Evolutionary conservation across 768 basidiomycete species (phyloP), one percentile per base, ranked within the genome.

Genomic region (Leccinum ochraceum): DNA sequence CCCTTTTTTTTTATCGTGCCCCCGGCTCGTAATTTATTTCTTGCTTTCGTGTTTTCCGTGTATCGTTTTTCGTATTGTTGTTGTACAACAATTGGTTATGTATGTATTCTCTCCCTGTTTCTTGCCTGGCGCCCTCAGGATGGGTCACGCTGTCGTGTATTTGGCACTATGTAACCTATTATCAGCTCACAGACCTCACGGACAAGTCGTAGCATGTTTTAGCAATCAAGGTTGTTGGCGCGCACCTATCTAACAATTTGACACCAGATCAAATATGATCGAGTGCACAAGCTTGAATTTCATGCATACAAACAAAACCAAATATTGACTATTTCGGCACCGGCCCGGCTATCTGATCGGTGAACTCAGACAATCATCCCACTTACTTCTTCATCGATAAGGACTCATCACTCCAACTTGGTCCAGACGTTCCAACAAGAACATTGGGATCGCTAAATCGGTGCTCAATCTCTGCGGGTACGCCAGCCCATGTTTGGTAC

Each of bases 151-250:
- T 49, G 52, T 67, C 48, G 30, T 68, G 62, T 72, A 72, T 68
- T 46, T 72, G 63, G 59, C 60, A 70, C 54, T 11, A 57, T 70
- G 70, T 70, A 70, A 65, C 54, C 57, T 65, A 69, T 65, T 68
- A 55, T 28, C 42, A 44, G 60, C 54, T 61, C 65, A 63, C 57
- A 36, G 20, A 22, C 20, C 20, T 28, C 49, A 60, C 17, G 58
- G 36, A 62, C 66, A 54, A 24, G 36, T 66, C 20, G 50, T 60
- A 61, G 46, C 48, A 22, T 50, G 13, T 61, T 50, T 54, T 49
- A 50, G 42, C 54, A 63, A 51, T 63, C 16, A 24, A 50, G n/a
- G 4, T 20, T 10, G 28, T 53, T 61, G 59, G 16, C 17, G 10
- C 6, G n/a, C 26, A 34, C 11, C 34, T 13, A 52, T 26, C 30